Evolutionary conservation across 768 basidiomycete genomes (phyloP), one percentile per base, ranked within the genome.

Genomic region (Hericium rajendrae): DNA sequence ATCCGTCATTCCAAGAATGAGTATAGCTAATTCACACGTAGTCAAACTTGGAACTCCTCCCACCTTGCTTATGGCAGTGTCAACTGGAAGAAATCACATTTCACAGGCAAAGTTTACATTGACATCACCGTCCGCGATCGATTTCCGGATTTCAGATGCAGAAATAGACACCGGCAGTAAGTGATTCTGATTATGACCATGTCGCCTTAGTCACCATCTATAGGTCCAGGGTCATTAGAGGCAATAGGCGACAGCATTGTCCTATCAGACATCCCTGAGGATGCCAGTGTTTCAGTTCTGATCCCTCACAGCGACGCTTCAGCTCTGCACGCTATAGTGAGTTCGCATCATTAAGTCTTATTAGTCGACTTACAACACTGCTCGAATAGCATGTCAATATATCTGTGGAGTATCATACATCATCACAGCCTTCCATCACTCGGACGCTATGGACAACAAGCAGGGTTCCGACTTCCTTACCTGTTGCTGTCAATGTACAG

Each of bases 401-500:
- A 43, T 75, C 77, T 38, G 78, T 88, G 16, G 81, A 85, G 53
- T 98, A 97, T 69, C 73, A 69, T 6, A 88, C 89, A 0, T 66
- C 64, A 6, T 61, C 72, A 1, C 80, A 86, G 58, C 78, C 84
- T 1, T 70, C 70, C 3, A 61, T 85, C 4, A 69, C 70, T 15
- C 79, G 92, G 39, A 78, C 69, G 5, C 68, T 91, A 26, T 74
- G 73, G 40, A 74, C 81, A 32, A 76, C 79, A 12, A 78, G 80
- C 57, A 69, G 76, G 2, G 74, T 94, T 4, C 75, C 79, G 13
- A 83, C 86, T 6, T 78, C 86, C 0, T 75, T 97, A 3, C 94
- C 95, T 0, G 76, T 99, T 48, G 82, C 88, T 2, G 89, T 97
- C 57, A 97, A 94, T 57, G 95, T 98, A 0, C 90, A 97, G 70